Base-by-base conservation (phyloP, 805 yeast species). In the Yamadazyma endophytica region DNA sequence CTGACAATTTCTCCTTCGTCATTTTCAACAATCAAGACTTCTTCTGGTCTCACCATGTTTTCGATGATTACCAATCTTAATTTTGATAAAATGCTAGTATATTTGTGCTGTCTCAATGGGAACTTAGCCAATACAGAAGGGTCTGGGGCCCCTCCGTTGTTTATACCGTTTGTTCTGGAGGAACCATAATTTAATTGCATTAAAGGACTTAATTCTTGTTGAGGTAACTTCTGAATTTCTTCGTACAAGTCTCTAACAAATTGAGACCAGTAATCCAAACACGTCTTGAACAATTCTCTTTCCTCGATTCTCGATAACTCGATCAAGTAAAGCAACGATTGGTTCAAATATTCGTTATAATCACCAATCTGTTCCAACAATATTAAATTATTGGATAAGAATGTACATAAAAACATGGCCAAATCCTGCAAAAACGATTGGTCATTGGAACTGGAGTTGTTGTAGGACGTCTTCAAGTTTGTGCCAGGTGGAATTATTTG, bases 1-100 rank as follows among this genome's bases (percentile, higher is more conserved):
- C 99, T 78, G 26, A 92, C 98, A 57, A 92, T 90, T 64, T 92
- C 98, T 47, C 98, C 98, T 64, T 92, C 99, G 61, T 92, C 99
- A 56, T 90, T 90, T 60, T 92, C 97, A 30, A 89, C 97, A 64
- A 92, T 77, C 35, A 92, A 71, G 33, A 92, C 98, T 64, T 92
- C 99, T 60, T 92, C 98, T 3, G 99, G 99, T 57, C 95, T 79
- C 1, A 86, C 98, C 98, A 92, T 92, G 50, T 84, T 84, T 61
- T 89, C 97, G 50, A 92, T 92, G 53, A 92, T 82, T n/a, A 94
- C 95, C 39, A 82, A 68, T 61, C 99, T 78, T 49, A 92, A 70
- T 51, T 79, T 79, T 4, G 96, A 80, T 46, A 92, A 72, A 25
- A 92, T 68, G 16, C 75, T 74, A n/a, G 77, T 67, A 54, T 92